Conservation (phyloP, 2,329 filamentous ascomycete species). For the Botryotinia convoluta region DNA sequence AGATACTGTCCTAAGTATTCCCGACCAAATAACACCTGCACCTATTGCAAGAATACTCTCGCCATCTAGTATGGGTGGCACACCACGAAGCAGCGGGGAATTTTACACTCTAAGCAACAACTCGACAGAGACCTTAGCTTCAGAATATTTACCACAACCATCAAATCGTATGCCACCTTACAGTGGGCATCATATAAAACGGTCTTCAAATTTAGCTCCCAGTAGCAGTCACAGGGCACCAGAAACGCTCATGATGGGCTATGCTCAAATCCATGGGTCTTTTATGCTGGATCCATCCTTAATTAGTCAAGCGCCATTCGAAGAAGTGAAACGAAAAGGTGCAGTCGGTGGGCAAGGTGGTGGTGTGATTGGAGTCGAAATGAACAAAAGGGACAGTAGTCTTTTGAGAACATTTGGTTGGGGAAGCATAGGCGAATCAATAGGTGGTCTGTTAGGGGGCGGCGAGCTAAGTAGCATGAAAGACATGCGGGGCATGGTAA, state of each 20-base stretch:
- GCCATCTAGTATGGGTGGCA: slow-evolving; percentile 71
- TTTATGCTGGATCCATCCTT: slow-evolving; percentile 91
- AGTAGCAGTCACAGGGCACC: slow-evolving; percentile 51
- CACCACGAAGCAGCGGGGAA: slow-evolving; percentile 87
- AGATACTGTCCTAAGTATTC: slow-evolving; percentile 46
- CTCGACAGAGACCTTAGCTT: slow-evolving; percentile 87
- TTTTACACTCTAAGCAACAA: slow-evolving; percentile 95
- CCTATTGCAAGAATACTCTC: slow-evolving; percentile 64
- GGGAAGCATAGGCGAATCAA: slow-evolving; percentile 81
- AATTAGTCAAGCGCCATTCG: slow-evolving; percentile 84
- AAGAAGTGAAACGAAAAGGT: slow-evolving; percentile 92
- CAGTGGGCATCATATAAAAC: slow-evolving; percentile 38
- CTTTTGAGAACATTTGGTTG: slow-evolving; percentile 83
- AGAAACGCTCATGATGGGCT: slow-evolving; percentile 95
- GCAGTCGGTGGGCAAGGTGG: slow-evolving; percentile 85
- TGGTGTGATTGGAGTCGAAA: slow-evolving; percentile 78
- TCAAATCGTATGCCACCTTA: slow-evolving; percentile 46
- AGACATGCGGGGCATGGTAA: slow-evolving; percentile 87
- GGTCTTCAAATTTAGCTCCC: slow-evolving; percentile 45
- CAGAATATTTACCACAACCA: slow-evolving; percentile 71
- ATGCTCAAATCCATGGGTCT: slow-evolving; percentile 87
- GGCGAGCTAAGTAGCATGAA: slow-evolving; percentile 90
- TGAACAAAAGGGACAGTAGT: slow-evolving; percentile 69
- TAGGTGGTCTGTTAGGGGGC: slow-evolving; percentile 82
- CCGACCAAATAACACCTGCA: slow-evolving; percentile 58